A percentile compares a stretch with the other conserved stretches of the same genome.
Evolutionary conservation across 1,139 yeast genomes (phyloP).

Genomic region (Ashbya aceris): DNA sequence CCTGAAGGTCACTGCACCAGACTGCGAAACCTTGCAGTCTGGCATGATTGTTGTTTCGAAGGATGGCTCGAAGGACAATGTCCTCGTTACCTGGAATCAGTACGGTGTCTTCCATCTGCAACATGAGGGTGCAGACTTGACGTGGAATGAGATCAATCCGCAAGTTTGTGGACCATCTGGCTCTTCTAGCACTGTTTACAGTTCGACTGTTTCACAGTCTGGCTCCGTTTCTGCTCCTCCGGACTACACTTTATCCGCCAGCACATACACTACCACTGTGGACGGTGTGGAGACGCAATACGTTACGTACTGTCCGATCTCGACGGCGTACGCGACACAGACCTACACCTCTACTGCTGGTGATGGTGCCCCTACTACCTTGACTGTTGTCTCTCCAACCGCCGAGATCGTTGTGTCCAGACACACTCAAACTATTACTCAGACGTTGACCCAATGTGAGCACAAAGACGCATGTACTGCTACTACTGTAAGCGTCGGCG

Average conservation of each 20-base stretch:
- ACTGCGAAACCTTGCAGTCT: constrained; percentile 14
- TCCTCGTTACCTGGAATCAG: constrained; percentile 20
- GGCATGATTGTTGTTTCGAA: constrained; percentile 19
- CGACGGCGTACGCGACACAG: background rate
- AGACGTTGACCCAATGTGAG: background rate
- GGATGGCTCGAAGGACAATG: constrained; percentile 13
- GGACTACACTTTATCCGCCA: constrained; percentile 1
- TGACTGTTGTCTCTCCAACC: constrained; percentile 7
- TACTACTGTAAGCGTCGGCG: too few species aligned
- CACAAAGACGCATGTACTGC: too few species aligned
- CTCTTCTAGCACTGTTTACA: background rate
- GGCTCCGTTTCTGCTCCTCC: background rate
- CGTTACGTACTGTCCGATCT: constrained; percentile 11
- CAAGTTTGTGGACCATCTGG: constrained; percentile 11
- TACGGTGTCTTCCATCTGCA: constrained; percentile 19
- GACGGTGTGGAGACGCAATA: constrained; percentile 11
- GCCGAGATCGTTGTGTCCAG: constrained; percentile 5
- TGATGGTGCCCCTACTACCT: constrained; percentile 7
- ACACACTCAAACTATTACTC: constrained; percentile 7
- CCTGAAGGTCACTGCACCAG: constrained; percentile 12
- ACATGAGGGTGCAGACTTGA: constrained; percentile 11
- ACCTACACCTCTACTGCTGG: constrained; percentile 6
- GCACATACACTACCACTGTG: constrained; percentile 11
- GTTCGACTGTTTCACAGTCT: background rate
- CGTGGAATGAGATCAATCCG: constrained; percentile 12